Evolutionary conservation across 768 basidiomycete species (phyloP).

Genomic region (Clavulina sp.): DNA sequence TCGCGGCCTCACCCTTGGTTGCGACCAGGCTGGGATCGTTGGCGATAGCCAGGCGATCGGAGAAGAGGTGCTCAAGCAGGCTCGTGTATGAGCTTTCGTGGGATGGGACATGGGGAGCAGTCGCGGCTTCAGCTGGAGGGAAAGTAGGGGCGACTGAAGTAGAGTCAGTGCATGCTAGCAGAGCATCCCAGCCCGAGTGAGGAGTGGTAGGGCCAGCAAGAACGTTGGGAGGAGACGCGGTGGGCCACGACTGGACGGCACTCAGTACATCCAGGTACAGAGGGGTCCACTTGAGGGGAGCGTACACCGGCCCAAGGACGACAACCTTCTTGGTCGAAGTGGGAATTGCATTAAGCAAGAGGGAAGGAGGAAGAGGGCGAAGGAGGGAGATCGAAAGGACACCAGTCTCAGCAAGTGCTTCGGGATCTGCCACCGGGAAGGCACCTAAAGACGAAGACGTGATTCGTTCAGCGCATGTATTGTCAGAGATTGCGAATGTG

Average conservation of each 20-base stretch:
- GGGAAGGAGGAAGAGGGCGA: conserved; percentile 43
- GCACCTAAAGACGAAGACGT: conserved; percentile 24
- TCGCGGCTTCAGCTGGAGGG: too few relatives aligned
- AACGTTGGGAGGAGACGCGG: too few relatives aligned
- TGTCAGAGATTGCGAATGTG: conserved; percentile 44
- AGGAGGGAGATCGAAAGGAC: conserved; percentile 51
- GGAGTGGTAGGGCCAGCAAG: background rate
- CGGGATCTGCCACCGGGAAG: conserved; percentile 40
- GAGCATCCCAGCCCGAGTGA: conserved; percentile 3
- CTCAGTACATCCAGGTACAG: conserved; percentile 67
- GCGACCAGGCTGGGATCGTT: conserved; percentile 66
- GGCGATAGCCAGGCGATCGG: conserved; percentile 58
- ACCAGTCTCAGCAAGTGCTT: conserved; percentile 24
- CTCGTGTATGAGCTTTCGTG: conserved; percentile 87
- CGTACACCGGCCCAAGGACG: conserved; percentile 67
- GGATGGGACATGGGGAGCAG: conserved; percentile 54
- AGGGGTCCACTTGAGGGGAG: conserved; percentile 75
- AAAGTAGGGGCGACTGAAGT: too few relatives aligned
- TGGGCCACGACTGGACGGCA: conserved; percentile 40
- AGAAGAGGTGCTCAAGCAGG: conserved; percentile 68
- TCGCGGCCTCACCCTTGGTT: conserved; percentile 55
- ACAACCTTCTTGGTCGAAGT: conserved; percentile 45
- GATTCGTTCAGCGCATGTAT: conserved; percentile 21
- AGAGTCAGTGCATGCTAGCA: too few relatives aligned
- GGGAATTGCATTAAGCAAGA: conserved; percentile 43